phyloP scores from a whole-genome alignment of 1,284 basidiomycete species.

The Trametes pubescens region DNA sequence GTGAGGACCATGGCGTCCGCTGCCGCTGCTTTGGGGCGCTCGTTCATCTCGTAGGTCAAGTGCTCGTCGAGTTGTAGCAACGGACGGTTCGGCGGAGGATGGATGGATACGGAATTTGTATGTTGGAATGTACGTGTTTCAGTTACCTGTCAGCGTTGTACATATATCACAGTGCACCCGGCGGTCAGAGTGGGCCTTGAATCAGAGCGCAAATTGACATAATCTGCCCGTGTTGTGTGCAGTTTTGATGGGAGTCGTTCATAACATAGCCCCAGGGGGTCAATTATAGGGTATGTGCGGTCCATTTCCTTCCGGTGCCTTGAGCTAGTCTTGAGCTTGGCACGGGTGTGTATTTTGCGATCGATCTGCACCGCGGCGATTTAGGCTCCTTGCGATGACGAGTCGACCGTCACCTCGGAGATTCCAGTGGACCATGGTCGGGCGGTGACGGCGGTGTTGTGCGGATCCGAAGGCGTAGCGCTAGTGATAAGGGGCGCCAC shows the following conservation, averaged over 20 bases:
- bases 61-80: background rate
- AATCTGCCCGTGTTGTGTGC: background rate
- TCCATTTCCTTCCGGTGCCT: background rate
- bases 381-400: background rate
- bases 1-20: constrained; percentile 35
- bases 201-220: background rate
- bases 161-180: constrained; percentile 5
- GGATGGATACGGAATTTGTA: constrained; percentile 14
- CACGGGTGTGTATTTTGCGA: too few relatives aligned
- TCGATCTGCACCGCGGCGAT: too few relatives aligned
- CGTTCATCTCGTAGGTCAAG: constrained; percentile 36
- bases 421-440: background rate
- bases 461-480: background rate
- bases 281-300: background rate
- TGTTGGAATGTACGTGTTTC: constrained; percentile 1
- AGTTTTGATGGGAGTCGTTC: background rate
- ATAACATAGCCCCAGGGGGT: background rate
- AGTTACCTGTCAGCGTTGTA: background rate
- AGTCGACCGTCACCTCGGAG: background rate
- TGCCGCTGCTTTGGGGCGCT: constrained; percentile 35
- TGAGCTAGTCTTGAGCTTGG: background rate
- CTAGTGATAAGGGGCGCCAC: constrained; percentile 2
- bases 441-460: background rate
- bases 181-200: background rate
- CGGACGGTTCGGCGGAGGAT: constrained; percentile 9